These are phyloP conservation scores for Saussurea involucrata DNA, from an alignment of 129 eudicot genomes.

Conservation along the genomic window DNA sequence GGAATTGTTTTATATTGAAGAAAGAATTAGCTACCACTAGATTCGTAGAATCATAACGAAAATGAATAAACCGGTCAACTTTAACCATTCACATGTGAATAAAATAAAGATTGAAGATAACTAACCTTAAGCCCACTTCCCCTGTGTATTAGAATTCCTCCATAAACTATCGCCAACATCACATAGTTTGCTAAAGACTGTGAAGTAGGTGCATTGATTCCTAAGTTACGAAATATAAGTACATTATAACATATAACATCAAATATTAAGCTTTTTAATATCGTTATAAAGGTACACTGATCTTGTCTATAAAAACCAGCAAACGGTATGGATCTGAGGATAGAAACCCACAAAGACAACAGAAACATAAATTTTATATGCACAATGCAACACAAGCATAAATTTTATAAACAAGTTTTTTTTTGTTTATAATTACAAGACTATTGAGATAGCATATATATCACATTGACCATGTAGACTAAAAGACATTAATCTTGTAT, in stretches of 20 bases:
- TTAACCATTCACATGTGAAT: neutral
- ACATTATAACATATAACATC: constrained; percentile 5
- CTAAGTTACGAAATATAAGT: constrained; percentile 31
- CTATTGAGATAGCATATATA: no score
- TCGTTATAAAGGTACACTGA: neutral
- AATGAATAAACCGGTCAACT: neutral
- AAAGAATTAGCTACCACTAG: no score
- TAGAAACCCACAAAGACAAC: neutral
- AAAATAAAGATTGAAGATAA: constrained; percentile 1
- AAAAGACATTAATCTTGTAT: neutral
- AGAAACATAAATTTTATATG: neutral
- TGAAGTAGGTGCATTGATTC: constrained; percentile 93
- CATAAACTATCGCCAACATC: constrained; percentile 71
- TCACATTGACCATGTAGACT: no score
- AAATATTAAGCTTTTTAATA: neutral
- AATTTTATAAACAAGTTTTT: no score
- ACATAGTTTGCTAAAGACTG: constrained; percentile 86
- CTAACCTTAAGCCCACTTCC: constrained; percentile 74
- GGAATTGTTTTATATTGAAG: no score
- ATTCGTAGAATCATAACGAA: neutral
- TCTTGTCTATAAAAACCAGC: neutral
- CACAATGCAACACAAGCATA: neutral
- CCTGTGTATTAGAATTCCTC: constrained; percentile 56
- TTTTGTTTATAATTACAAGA: no score
- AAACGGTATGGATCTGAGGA: neutral